phyloP scores from a whole-genome alignment of 768 basidiomycete genomes.

The Hirschioporus abietinus region DNA sequence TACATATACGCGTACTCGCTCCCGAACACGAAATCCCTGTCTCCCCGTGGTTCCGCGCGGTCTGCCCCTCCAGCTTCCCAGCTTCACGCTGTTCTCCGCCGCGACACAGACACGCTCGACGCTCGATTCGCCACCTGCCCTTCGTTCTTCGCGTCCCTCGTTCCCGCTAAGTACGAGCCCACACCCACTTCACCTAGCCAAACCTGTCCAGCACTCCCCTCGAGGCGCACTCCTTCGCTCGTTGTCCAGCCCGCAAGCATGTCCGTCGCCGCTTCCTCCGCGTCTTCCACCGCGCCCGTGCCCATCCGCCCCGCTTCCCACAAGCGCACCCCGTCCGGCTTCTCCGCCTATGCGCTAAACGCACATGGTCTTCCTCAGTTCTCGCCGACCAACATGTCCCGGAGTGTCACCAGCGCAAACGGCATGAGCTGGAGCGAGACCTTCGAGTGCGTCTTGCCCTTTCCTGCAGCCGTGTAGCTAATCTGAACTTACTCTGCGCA shows the following conservation, averaged over 20 bases:
- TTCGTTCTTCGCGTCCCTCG: not conserved
- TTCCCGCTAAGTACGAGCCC: not conserved
- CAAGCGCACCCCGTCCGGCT: not conserved
- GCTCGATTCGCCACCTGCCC: not conserved
- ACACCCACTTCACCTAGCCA: not conserved
- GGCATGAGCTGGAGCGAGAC: constrained; percentile 4
- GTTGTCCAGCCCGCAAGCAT: not conserved
- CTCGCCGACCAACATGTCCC: constrained; percentile 1
- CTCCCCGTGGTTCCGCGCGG: too few relatives aligned
- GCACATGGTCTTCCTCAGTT: not conserved
- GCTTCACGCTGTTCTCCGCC: too few relatives aligned
- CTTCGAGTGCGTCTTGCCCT: constrained; percentile 1
- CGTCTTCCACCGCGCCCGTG: not conserved
- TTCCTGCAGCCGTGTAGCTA: not conserved
- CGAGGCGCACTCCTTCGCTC: too few relatives aligned
- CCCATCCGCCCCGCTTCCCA: not conserved
- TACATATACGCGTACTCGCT: not conserved
- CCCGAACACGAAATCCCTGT: not conserved
- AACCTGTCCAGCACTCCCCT: not conserved
- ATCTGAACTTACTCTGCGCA: not conserved
- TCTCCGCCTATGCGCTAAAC: not conserved
- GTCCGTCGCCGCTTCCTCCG: not conserved
- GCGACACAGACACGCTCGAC: too few relatives aligned
- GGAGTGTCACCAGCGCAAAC: constrained; percentile 2
- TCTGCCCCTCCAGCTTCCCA: not conserved